A percentile compares a stretch with the other conserved stretches of the same genome.
Conservation (phyloP, 441 rosid genomes). For the Aleurites moluccanus region DNA sequence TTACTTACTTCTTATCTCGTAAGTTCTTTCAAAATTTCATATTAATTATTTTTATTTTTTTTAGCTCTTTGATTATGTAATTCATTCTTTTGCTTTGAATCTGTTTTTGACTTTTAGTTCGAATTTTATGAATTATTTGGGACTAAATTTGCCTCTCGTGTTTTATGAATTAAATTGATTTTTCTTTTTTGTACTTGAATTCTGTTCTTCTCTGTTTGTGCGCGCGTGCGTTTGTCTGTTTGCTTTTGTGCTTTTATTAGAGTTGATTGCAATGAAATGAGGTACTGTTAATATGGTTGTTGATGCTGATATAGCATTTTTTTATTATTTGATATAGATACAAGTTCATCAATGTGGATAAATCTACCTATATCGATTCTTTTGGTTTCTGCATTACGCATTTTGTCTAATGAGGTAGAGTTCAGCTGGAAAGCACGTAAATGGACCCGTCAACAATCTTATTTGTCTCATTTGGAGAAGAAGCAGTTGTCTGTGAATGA, state of each 20-base stretch:
- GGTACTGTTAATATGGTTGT: not conserved
- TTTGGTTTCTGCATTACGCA: slow-evolving; percentile 46
- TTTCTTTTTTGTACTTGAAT: not conserved
- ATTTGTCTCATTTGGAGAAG: slow-evolving; percentile 60
- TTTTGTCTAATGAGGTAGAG: slow-evolving; percentile 65
- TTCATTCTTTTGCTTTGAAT: not conserved
- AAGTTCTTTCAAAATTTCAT: slow-evolving; percentile 31
- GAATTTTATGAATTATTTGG: not conserved
- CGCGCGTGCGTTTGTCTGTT: too few species aligned
- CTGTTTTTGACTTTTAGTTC: slow-evolving; percentile 9
- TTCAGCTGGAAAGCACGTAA: slow-evolving; percentile 61
- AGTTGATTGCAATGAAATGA: too few species aligned
- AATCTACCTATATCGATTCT: slow-evolving; percentile 84
- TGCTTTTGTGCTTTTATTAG: too few species aligned
- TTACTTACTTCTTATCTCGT: slow-evolving; percentile 88
- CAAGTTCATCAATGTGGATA: slow-evolving; percentile 95
- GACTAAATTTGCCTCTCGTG: not conserved
- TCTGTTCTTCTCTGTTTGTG: not conserved
- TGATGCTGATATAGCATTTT: not conserved
- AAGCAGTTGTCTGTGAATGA: slow-evolving; percentile 79
- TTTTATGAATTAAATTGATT: not conserved
- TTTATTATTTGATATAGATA: slow-evolving; percentile 49
- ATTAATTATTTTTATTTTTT: not conserved
- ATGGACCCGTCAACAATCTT: slow-evolving; percentile 32
- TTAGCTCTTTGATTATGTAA: not conserved